Base-by-base conservation (phyloP, 2,329 filamentous ascomycete genomes). In the Diplodia seriata region DNA sequence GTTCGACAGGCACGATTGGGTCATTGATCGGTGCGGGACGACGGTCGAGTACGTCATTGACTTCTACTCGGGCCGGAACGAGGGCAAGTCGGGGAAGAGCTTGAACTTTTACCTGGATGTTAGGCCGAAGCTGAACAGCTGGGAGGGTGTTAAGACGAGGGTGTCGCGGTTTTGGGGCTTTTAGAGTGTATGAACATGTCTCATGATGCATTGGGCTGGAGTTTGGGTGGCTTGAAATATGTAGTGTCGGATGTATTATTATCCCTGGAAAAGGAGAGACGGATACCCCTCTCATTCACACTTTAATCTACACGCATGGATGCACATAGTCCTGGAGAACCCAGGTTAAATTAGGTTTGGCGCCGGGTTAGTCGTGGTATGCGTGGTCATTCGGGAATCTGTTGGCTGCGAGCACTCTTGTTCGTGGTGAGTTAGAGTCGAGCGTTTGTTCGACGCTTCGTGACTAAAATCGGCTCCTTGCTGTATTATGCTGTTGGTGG, bases 1-100 rank as follows among this genome's bases (percentile, higher is more conserved):
- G 1, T 99, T 99, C 79, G 95, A 99, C 81, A 85, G 95, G 33
- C 95, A 99, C 78, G 95, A 99, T 79, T 99, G 95, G 95, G 89
- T 97, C 29, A 90, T 99, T 43, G 94, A 99, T 80, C 86, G 95
- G 63, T 98, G 95, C 76, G 94, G 91, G 36, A 90, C 84, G 23
- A 88, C 87, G 74, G 82, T 99, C 59, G 95, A 98, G 74, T 99
- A 99, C 77, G 91, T 99, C 49, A 99, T 99, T 78, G 95, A 99
- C 80, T 99, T 99, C 74, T 99, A 99, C 77, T 89, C 93, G 5
- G 95, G 95, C 0, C 87, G 84, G 72, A 78, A 83, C 36, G 78
- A 79, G 66, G 79, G 76, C 68, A 78, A 70, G 74, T 71, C 68
- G 33, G 79, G 77, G 67, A 81, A 81, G 68, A 84, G 83, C 54